Percentiles rank a stretch among this genome's conserved stretches.
Conservation (phyloP, 768 basidiomycete genomes). For the Lentinula sp. region DNA sequence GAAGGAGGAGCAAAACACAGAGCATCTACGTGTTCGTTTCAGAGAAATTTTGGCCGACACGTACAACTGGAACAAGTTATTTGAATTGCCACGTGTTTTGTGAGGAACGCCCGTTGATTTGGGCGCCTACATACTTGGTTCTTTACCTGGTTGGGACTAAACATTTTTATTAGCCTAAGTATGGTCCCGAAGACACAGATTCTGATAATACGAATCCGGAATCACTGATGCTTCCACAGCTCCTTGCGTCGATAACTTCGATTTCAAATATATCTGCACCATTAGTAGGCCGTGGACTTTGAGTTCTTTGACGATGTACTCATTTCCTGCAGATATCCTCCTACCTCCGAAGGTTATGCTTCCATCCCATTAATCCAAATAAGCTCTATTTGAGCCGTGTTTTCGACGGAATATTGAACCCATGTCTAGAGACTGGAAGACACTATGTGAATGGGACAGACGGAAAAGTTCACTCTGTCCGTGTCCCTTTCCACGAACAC, state of each 20-base stretch:
- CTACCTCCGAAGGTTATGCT: conserved; percentile 2
- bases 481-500: conserved; percentile 6
- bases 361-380: neutral
- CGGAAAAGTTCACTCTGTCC: neutral
- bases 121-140: neutral
- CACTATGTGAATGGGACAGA: conserved; percentile 1
- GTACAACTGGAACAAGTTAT: neutral
- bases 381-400: neutral
- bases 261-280: neutral
- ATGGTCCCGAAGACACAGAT: neutral
- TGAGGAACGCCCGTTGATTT: neutral
- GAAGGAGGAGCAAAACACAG: neutral
- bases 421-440: neutral
- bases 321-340: neutral
- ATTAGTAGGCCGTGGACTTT: neutral
- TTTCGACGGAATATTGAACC: conserved; percentile 5
- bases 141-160: neutral
- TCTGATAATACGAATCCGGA: neutral
- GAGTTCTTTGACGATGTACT: neutral
- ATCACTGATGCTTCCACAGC: neutral
- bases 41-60: neutral
- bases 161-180: neutral
- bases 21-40: conserved; percentile 4
- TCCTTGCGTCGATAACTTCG: neutral
- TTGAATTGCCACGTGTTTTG: neutral